Percentiles rank a stretch among this genome's conserved stretches.
Evolutionary conservation across 345 rosid species (phyloP).

Genomic region (Cochlearia excelsa): DNA sequence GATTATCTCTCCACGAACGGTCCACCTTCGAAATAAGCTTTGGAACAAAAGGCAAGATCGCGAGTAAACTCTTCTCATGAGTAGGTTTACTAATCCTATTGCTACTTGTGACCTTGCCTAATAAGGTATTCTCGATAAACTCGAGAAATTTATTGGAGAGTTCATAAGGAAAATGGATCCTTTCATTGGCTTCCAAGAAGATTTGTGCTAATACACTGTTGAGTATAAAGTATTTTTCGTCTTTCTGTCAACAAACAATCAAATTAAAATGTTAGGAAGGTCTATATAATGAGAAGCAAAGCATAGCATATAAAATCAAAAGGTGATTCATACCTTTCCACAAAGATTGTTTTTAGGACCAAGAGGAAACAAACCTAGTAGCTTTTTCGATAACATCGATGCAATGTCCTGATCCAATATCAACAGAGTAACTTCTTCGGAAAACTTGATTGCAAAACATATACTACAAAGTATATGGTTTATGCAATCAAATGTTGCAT

Average conservation of each 20-base stretch:
- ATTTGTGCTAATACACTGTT: slow-evolving; percentile 59
- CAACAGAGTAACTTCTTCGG: slow-evolving; percentile 35
- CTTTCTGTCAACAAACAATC: slow-evolving; percentile 52
- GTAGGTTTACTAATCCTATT: slow-evolving; percentile 41
- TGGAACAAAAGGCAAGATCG: slow-evolving; percentile 62
- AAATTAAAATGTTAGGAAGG: slow-evolving; percentile 15
- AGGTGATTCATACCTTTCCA: slow-evolving; percentile 45
- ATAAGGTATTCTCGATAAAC: slow-evolving; percentile 61
- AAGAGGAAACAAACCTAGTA: slow-evolving; percentile 58
- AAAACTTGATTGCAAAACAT: slow-evolving; percentile 48
- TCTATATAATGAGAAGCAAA: neutral
- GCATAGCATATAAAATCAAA: no score
- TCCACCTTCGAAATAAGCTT: slow-evolving; percentile 51
- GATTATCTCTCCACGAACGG: slow-evolving; percentile 49
- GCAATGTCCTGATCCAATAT: slow-evolving; percentile 47
- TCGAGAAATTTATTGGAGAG: slow-evolving; percentile 52
- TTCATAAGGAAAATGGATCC: slow-evolving; percentile 48
- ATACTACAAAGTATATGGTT: slow-evolving; percentile 59
- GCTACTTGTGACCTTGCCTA: slow-evolving; percentile 60
- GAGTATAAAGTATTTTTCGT: slow-evolving; percentile 57
- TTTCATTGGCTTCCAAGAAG: slow-evolving; percentile 58
- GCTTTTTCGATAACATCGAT: slow-evolving; percentile 51
- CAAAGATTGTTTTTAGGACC: slow-evolving; percentile 42
- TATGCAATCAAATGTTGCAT: slow-evolving; percentile 62
- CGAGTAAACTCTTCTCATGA: slow-evolving; percentile 46